phyloP scores from a whole-genome alignment of 176 grass and related monocot genomes.

The Canna indica region DNA sequence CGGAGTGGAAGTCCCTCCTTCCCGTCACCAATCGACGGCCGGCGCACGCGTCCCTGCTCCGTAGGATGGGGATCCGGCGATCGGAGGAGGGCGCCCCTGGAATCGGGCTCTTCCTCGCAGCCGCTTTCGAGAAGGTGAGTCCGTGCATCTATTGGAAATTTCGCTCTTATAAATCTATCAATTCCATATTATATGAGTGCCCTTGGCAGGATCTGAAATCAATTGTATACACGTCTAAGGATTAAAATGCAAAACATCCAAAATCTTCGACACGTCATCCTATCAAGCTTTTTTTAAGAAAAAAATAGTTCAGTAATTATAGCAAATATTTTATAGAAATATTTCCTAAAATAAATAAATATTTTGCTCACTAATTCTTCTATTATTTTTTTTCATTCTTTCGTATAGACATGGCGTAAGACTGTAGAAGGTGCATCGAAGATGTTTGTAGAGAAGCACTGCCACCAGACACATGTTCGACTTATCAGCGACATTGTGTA shows the following conservation, averaged over 20 bases:
- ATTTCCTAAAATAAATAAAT: neutral
- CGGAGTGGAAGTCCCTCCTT: constrained; percentile 68
- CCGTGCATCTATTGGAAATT: neutral
- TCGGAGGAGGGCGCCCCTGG: constrained; percentile 54
- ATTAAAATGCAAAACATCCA: too few species aligned
- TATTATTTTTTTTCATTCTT: neutral
- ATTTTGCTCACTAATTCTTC: neutral
- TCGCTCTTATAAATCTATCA: neutral
- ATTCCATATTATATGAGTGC: too few species aligned
- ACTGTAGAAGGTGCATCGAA: constrained; percentile 79
- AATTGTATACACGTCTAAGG: too few species aligned
- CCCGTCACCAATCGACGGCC: constrained; percentile 26
- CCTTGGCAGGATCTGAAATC: too few species aligned
- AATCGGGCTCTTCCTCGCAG: constrained; percentile 46
- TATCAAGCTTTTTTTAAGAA: neutral
- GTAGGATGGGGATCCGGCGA: constrained; percentile 37
- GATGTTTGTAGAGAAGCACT: constrained; percentile 84
- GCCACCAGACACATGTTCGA: constrained; percentile 46
- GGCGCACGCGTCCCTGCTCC: constrained; percentile 3
- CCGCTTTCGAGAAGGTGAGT: constrained; percentile 58
- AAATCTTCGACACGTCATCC: too few species aligned
- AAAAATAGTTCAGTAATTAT: neutral
- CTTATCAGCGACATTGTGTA: constrained; percentile 86
- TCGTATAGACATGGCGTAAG: constrained; percentile 70
- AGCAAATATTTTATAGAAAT: neutral